Base-by-base conservation (phyloP, 2,329 filamentous ascomycete genomes). In the Fusarium ramigenum region DNA sequence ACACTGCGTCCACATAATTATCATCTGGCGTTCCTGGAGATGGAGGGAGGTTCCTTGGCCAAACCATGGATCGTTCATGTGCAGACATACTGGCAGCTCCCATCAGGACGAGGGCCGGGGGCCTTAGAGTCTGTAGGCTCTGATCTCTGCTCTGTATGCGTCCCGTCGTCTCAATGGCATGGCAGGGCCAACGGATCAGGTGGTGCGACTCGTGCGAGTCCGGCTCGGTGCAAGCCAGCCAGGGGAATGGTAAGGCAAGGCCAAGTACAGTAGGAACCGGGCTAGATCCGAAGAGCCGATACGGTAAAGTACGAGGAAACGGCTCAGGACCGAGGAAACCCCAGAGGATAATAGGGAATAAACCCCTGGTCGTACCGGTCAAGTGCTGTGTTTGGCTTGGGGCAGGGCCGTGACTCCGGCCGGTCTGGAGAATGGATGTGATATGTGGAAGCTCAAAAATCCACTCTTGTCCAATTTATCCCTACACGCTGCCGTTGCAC, bases 181-280 rank as follows among this genome's bases (percentile, higher is more conserved):
- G 37, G 19, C 58, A 64, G 25, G 40, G 44, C 42, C 52, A 64
- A 63, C 68, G 71, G 71, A 75, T 57, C 69, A 73, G 69, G 65
- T 70, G 72, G 64, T 73, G 60, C 72, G 68, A 74, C 72, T 74
- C 72, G 72, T 74, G 72, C 72, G 72, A 74, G 72, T 75, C 68
- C 72, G 72, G 72, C 64, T 69, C 69, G 65, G 69, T 62, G 58
- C 49, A 59, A 52, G 54, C 64, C 69, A 52, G 54, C 64, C 65
- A 75, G 72, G 72, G 64, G 30, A 69, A 72, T 57, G 49, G 65
- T 39, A 69, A 60, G 49, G 61, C 64, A 65, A 74, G 44, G 44
- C 44, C 44, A 47, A 47, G 44, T 47, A 47, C 44, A 70, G 64
- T 37, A 68, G 63, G 54, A 58, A 37, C 69, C 65, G 72, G 72